Evolutionary conservation across 345 rosid species (phyloP), one percentile per base, ranked within the genome.

Genomic region (Ricinus communis): DNA sequence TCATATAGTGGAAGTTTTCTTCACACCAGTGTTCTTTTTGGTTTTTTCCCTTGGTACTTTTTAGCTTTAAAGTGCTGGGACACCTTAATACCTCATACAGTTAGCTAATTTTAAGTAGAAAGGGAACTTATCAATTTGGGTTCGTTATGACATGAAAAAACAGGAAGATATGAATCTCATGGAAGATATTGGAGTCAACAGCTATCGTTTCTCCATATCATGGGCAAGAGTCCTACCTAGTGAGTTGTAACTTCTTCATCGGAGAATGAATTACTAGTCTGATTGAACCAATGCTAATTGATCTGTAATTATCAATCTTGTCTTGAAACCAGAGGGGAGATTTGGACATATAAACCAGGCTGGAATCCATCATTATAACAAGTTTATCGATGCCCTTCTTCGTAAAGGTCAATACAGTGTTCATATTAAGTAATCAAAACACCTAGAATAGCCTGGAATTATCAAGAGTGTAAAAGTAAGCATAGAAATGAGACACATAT

Each of bases 191-290:
- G 93, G 94, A 41, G 87, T 83, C 60, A 79, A 85, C 67, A 86
- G 90, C 81, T 91, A 87, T 52, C 81, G 93, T 24, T 87, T 93
- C 76, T 90, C 95, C 16, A 86, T 89, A 64, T 89, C 98, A 46
- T 88, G 95, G 98, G 85, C 96, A 8, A 80, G 96, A 80, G 56
- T 91, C 66, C 82, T 93, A 72, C 92, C 98, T 4, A 79, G 98
- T 93, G 74, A 81, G 90, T 55, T 58, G 55, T 33, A 22, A 24
- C 9, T 71, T 46, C 71, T 28, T 47, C 21, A 15, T 33, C 15
- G 51, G 9, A 16, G 1, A n/a, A 64, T 50, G 68, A 8, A 16
- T 46, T 50, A 19, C 28, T 3, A 16, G 8, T 52, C n/a, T 68
- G 19, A 5, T 14, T 56, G 1, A 31, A 40, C n/a, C 41, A 55